Evolutionary conservation across 2,329 filamentous ascomycete genomes (phyloP), one percentile per base, ranked within the genome.

Genomic region (Daldinia eschscholtzii): DNA sequence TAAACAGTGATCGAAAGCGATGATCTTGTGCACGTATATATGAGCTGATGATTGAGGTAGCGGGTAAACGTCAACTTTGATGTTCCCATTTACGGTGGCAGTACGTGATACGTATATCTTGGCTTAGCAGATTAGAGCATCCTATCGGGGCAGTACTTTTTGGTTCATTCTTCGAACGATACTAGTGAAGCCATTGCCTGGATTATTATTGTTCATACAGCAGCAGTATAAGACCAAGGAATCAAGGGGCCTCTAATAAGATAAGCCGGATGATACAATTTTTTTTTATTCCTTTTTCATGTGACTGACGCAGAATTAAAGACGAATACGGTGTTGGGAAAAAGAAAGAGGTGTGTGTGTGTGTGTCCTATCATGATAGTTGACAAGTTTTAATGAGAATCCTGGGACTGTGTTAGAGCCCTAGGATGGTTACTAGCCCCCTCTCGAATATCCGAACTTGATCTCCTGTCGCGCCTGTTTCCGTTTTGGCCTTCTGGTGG

Each of bases 1-100:
- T 7, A 30, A 6, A 13, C 13, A 81, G 79, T 68, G 79, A 80
- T 72, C 78, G 79, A 56, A 81, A 77, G 68, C 74, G 75, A 73
- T 73, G 64, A 71, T 72, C 30, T 44, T 23, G 42, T 57, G 57
- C 55, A 35, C 64, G 41, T 75, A 59, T 68, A 72, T 69, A 70
- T 66, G 71, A 71, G 65, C 67, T 59, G 39, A 69, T 66, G 57
- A 57, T 72, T 57, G 41, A 60, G 50, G 65, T 26, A 65, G 61
- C 60, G 62, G 70, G 61, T 60, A 52, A 61, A 61, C 35, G 64
- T 72, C 56, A 56, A 66, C 64, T 72, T 72, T 67, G 64, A 71
- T 60, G 57, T 65, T 69, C 68, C 60, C 59, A 53, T 60, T 64
- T 62, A 70, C 67, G 70, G 60, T 65, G 63, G 53, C 65, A 61